Base-by-base conservation (phyloP, 768 basidiomycete genomes). In the Boletus patriciae region DNA sequence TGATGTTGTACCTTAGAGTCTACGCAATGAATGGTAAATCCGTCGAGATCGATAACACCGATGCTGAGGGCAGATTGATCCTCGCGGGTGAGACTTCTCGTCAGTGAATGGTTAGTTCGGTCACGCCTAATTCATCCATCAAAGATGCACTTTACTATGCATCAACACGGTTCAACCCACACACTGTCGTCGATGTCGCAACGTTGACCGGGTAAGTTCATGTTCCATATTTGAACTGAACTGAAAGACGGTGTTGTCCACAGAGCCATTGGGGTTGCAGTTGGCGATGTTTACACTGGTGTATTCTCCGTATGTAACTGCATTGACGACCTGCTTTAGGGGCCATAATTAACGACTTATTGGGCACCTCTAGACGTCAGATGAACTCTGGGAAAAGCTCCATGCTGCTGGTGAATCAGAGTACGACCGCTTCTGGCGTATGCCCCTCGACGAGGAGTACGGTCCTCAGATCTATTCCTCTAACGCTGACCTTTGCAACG, bases 11-110 rank as follows among this genome's bases (percentile, higher is more conserved):
- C 19, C 44, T 34, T 59, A 92, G 89, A 42, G 64, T 93, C 61
- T 89, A 89, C 59, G 88, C 90, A 6, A 92, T 92, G 88, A 92
- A 92, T 62, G 90, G 92, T 37, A 93, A 92, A 71, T 84, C 87
- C 0, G 80, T 94, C 18, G 90, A 94, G 67, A 81, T 94, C 29
- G 90, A 93, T 72, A 92, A 92, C 69, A 94, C 92, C 0, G 92
- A 92, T 67, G 90, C 90, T 7, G 90, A 91, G 65, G 90, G 89
- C 12, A 84, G 90, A 13, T 74, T 93, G 42, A 76, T 92, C 31
- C 82, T 93, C 46, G 81, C 91, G 46, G 86, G 85, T 86, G 53
- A 43, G 78, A 64, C 42, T 42, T 37, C 1, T 33, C 44, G 33
- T 52, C 37, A 12, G 36, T 37, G 13, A 21, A 27, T 40, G n/a